These are phyloP conservation scores for Pseudogymnoascus pannorum DNA, from an alignment of 2,329 filamentous ascomycete genomes.

Conservation along the genomic window DNA sequence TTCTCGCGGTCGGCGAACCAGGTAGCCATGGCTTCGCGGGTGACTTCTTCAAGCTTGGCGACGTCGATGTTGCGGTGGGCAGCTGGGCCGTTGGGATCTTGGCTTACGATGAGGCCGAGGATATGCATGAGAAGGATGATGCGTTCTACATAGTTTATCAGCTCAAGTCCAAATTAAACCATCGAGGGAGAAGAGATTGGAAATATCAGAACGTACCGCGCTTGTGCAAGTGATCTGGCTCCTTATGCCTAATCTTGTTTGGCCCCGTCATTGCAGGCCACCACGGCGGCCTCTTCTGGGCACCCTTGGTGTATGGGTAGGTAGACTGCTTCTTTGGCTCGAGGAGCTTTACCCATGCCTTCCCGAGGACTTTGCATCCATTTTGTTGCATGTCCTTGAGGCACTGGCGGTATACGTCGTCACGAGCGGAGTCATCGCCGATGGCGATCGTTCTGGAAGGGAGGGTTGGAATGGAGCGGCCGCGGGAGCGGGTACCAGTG, in stretches of 20 bases:
- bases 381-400: conserved; percentile 64
- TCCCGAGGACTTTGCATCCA: conserved; percentile 64
- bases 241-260: conserved; percentile 56
- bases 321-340: conserved; percentile 72
- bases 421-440: conserved; percentile 46
- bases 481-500: not conserved
- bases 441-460: conserved; percentile 38
- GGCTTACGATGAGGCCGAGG: conserved; percentile 45
- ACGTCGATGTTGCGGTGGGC: conserved; percentile 37
- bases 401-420: conserved; percentile 52
- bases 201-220: conserved; percentile 41
- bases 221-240: conserved; percentile 67
- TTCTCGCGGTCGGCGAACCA: conserved; percentile 52
- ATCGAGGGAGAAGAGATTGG: no score
- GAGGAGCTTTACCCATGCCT: conserved; percentile 68
- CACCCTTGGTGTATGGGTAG: conserved; percentile 62
- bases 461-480: not conserved
- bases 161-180: conserved; percentile 11
- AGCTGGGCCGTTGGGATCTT: conserved; percentile 33
- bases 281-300: conserved; percentile 57
- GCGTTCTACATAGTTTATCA: conserved; percentile 39
- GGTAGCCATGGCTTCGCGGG: conserved; percentile 48
- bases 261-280: conserved; percentile 54
- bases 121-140: conserved; percentile 54
- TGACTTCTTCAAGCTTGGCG: conserved; percentile 50